phyloP scores from a whole-genome alignment of 768 basidiomycete species.

The Agrocybe pediades region DNA sequence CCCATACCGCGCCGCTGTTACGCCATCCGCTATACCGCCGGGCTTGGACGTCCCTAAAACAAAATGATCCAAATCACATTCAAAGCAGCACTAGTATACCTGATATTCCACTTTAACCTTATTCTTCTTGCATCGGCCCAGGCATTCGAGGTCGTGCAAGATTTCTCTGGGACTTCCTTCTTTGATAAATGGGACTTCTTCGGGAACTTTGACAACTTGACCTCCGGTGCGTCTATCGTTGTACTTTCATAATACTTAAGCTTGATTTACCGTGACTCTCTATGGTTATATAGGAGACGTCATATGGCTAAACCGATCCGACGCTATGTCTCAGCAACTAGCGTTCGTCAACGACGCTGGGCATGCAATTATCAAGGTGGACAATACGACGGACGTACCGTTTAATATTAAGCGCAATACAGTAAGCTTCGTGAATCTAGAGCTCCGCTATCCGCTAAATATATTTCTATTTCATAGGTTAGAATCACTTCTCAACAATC shows the following conservation, averaged over 20 bases:
- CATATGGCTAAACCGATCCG: constrained; percentile 45
- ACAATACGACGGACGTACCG: constrained; percentile 60
- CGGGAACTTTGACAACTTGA: constrained; percentile 44
- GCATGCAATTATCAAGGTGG: constrained; percentile 69
- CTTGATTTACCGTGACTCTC: neutral
- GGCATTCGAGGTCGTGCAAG: constrained; percentile 11
- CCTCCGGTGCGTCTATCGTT: constrained; percentile 25
- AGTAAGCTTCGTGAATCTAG: constrained; percentile 8
- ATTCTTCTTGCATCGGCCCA: neutral
- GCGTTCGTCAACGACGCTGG: constrained; percentile 57
- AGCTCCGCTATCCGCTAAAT: neutral
- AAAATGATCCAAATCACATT: neutral
- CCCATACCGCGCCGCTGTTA: no score
- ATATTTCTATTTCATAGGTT: constrained; percentile 25
- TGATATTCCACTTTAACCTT: neutral
- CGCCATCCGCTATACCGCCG: no score
- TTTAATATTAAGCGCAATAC: constrained; percentile 49
- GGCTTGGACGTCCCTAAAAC: neutral
- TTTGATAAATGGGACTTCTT: constrained; percentile 30
- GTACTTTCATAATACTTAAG: no score
- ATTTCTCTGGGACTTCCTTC: constrained; percentile 17
- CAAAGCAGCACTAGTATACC: neutral
- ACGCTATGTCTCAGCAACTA: constrained; percentile 37
- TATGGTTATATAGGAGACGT: constrained; percentile 41
- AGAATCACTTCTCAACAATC: constrained; percentile 42